These are phyloP conservation scores for Diversispora epigaea DNA, from an alignment of 192 early-diverging fungal species.

Conservation along the genomic window DNA sequence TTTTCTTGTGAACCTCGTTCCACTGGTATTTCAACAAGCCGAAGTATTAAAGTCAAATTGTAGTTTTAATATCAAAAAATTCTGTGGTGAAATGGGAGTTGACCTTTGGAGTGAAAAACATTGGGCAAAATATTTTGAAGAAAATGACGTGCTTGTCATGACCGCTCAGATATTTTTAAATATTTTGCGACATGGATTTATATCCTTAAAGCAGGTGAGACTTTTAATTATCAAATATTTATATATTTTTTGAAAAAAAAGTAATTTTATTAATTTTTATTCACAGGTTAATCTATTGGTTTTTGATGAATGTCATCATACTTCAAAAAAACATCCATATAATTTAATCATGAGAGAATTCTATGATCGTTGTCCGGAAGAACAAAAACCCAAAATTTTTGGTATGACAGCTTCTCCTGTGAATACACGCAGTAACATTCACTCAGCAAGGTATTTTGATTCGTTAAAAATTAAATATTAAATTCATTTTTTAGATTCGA, in stretches of 20 bases:
- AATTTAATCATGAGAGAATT: slow-evolving; percentile 81
- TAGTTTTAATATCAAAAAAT: slow-evolving; percentile 55
- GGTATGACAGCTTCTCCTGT: slow-evolving; percentile 95
- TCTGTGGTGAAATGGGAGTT: slow-evolving; percentile 67
- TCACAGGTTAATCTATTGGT: slow-evolving; percentile 75
- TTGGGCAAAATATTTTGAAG: slow-evolving; percentile 62
- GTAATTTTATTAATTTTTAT: too few species aligned
- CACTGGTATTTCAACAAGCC: slow-evolving; percentile 84
- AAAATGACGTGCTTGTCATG: slow-evolving; percentile 76
- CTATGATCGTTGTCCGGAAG: slow-evolving; percentile 55
- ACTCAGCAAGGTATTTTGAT: slow-evolving; percentile 34
- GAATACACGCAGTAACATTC: slow-evolving; percentile 32
- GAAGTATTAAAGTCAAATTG: slow-evolving; percentile 72
- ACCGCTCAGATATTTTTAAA: slow-evolving; percentile 86
- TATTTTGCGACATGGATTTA: slow-evolving; percentile 67
- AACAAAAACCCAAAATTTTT: slow-evolving; percentile 74
- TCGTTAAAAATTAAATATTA: not conserved
- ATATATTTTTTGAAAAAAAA: too few species aligned
- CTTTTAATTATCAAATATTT: too few species aligned
- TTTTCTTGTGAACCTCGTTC: slow-evolving; percentile 86
- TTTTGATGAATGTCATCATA: slow-evolving; percentile 96
- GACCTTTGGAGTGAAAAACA: slow-evolving; percentile 58
- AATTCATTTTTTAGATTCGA: not conserved
- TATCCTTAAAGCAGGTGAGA: slow-evolving; percentile 59
- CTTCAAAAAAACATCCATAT: slow-evolving; percentile 73